phyloP scores from a whole-genome alignment of 345 rosid species.

The Hibiscus syriacus region DNA sequence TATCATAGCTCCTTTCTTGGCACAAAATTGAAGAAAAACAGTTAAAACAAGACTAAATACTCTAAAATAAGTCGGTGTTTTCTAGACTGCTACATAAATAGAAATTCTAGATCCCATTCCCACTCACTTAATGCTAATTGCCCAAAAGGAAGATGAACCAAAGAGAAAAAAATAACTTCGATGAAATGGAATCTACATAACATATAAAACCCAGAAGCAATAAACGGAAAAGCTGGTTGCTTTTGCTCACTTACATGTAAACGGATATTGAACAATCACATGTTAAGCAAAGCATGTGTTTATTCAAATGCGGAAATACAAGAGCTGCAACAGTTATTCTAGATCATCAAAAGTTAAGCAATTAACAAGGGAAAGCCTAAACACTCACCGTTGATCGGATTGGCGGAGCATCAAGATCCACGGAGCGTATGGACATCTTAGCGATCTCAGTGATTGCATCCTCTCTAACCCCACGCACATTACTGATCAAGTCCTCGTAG shows the following conservation, averaged over 20 bases:
- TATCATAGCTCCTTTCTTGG: neutral
- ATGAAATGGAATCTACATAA: neutral
- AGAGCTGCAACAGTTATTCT: neutral
- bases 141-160: neutral
- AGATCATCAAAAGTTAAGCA: neutral
- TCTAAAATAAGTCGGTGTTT: no score
- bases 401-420: conserved; percentile 50
- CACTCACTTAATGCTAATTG: neutral
- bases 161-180: no score
- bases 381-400: conserved; percentile 47
- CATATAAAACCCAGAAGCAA: no score
- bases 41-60: no score
- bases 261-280: neutral
- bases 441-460: no score
- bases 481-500: conserved; percentile 66
- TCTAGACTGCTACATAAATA: neutral
- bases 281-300: no score
- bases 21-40: neutral
- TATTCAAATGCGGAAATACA: neutral
- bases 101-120: neutral
- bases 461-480: conserved; percentile 57
- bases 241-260: neutral
- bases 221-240: neutral
- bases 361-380: neutral
- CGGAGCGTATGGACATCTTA: conserved; percentile 22